Conservation (phyloP, 164 flowering plant genomes). For the Vitis riparia region DNA sequence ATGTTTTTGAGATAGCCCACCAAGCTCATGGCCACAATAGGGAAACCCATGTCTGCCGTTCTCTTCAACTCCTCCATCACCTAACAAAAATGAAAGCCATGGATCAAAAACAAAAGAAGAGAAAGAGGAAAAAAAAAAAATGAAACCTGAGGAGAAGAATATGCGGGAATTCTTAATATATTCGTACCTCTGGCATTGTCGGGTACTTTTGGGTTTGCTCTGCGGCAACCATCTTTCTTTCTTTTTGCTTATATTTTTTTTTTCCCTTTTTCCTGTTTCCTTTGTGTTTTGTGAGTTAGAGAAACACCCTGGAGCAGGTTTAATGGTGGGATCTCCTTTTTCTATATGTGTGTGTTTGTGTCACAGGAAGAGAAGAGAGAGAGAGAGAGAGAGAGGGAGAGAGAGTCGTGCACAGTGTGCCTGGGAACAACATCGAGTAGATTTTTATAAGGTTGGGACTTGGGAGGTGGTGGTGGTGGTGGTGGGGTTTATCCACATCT, state of each 20-base stretch:
- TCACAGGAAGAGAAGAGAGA: conserved; percentile 7
- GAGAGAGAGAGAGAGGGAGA: conserved; percentile 6
- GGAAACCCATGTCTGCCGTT: conserved; percentile 53
- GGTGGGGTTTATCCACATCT: conserved; percentile 6
- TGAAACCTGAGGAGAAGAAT: neutral
- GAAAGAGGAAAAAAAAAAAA: neutral
- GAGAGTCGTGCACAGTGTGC: neutral
- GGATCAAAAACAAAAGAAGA: neutral
- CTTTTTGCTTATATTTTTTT: neutral
- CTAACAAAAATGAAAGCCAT: conserved; percentile 22
- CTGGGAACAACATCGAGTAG: conserved; percentile 5
- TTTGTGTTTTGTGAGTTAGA: conserved; percentile 7
- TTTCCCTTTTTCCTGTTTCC: conserved; percentile 2
- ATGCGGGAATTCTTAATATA: neutral
- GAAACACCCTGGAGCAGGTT: conserved; percentile 1
- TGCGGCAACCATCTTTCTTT: conserved; percentile 35
- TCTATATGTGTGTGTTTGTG: no score
- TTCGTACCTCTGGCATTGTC: conserved; percentile 60
- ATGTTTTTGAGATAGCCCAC: conserved; percentile 64
- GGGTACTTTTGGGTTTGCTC: conserved; percentile 44
- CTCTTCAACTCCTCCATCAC: conserved; percentile 72
- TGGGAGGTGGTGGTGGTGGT: neutral
- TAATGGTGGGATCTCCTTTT: no score
- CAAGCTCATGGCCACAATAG: conserved; percentile 61
- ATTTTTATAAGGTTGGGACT: conserved; percentile 17